Base-by-base conservation (phyloP, 192 early-diverging fungal species). In the Coemansia sp. region DNA sequence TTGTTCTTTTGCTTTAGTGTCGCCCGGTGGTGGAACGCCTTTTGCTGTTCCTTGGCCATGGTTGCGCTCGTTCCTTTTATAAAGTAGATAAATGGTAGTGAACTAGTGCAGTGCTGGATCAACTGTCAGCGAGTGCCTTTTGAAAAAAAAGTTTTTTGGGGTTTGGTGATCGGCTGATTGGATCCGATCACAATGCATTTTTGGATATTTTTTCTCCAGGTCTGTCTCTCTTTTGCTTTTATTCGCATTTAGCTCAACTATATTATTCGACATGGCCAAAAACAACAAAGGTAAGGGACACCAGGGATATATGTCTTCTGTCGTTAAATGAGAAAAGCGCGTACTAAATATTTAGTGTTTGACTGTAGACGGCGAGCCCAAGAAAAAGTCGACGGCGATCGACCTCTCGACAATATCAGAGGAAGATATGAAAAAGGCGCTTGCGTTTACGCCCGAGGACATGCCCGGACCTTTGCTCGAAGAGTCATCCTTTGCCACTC, bases 401-500 rank as follows among this genome's bases (percentile, higher is more conserved):
- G 71, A 74, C 53, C 20, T 74, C 53, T 58, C 67, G 49, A 61
- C 57, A 24, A 37, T 79, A 6, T 67, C 76, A 5, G 71, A 70
- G 47, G 76, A 79, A n/a, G 76, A 79, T 11, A 73, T 74, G 50
- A 79, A 95, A 89, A 93, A 91, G 79, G 88, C 97, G 44, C 91
- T 95, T 2, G 83, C 87, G 58, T 97, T 96, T 76, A 87, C 86
- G 46, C 74, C 84, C 1, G 93, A 92, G 52, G 87, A 92, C 58
- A 84, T 85, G 67, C 57, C 79, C 1, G 63, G 71, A 17, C 83
- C 91, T 17, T 90, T 99, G 50, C 83, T 90, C 26, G 97, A 99
- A 69, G 97, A 98, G 71, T 94, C 92, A 8, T 92, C 91, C 4
- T 99, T 99, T 81, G 95, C 96, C 9, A 96, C 93, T 5, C 73